These are phyloP conservation scores for Fallopia convolvulus DNA, from an alignment of 148 eudicot genomes.

Conservation along the genomic window DNA sequence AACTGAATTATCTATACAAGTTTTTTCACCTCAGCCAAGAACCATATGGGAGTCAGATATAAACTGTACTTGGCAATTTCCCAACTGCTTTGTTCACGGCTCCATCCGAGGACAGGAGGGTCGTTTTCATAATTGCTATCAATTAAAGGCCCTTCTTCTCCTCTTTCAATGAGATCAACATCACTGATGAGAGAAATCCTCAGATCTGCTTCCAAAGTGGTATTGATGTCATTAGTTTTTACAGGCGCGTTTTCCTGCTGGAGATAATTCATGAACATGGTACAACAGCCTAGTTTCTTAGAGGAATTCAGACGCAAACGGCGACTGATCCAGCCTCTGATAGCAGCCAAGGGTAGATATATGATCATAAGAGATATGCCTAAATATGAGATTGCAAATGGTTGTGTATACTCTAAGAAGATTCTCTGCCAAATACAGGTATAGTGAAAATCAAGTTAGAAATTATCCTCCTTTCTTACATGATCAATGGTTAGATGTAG, in stretches of 20 bases:
- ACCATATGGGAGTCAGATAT: slow-evolving; percentile 38
- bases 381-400: slow-evolving; percentile 33
- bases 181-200: slow-evolving; percentile 16
- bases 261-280: neutral
- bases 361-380: slow-evolving; percentile 37
- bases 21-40: slow-evolving; percentile 27
- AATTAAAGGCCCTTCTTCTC: slow-evolving; percentile 20
- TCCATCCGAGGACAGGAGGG: neutral
- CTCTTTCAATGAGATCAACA: slow-evolving; percentile 18
- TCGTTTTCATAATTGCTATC: slow-evolving; percentile 13
- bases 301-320: slow-evolving; percentile 9
- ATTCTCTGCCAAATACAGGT: slow-evolving; percentile 24
- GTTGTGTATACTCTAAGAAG: slow-evolving; percentile 33
- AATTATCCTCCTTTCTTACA: neutral
- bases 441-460: neutral
- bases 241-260: slow-evolving; percentile 7
- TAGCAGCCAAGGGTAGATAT: slow-evolving; percentile 29
- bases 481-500: neutral
- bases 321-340: slow-evolving; percentile 25
- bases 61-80: slow-evolving; percentile 26
- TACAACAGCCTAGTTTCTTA: neutral
- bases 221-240: slow-evolving; percentile 3
- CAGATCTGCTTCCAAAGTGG: slow-evolving; percentile 9
- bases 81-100: slow-evolving; percentile 16
- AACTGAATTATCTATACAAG: neutral